A percentile compares a stretch with the other conserved stretches of the same genome.
Evolutionary conservation across 768 basidiomycete genomes (phyloP).

Genomic region (Xerocomellus dryophilus): DNA sequence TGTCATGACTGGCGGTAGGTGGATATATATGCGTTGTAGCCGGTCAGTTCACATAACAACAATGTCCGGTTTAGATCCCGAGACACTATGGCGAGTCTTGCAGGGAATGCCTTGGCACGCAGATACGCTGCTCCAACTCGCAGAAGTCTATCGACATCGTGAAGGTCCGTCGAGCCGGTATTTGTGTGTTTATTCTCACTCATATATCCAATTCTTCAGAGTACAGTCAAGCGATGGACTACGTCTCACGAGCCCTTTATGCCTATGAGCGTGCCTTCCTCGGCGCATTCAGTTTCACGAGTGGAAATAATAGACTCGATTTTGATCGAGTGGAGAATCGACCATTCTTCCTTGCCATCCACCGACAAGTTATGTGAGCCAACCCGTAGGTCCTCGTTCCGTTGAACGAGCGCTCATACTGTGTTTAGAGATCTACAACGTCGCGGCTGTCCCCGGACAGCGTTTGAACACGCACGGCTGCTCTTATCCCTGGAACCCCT

Average conservation of each 20-base stretch:
- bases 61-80: constrained; percentile 53
- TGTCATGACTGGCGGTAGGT: constrained; percentile 77
- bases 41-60: neutral
- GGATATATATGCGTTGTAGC: neutral
- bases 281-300: constrained; percentile 81
- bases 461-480: constrained; percentile 89
- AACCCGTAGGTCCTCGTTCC: neutral
- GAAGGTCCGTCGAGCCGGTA: constrained; percentile 56
- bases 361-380: constrained; percentile 75
- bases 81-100: constrained; percentile 74
- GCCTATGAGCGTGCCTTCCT: constrained; percentile 89
- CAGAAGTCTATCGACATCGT: constrained; percentile 53
- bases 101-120: constrained; percentile 84
- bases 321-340: constrained; percentile 91
- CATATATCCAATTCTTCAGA: constrained; percentile 43
- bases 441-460: constrained; percentile 85
- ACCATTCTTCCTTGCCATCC: constrained; percentile 86
- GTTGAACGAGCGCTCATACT: neutral
- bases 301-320: constrained; percentile 78
- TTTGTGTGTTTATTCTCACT: neutral
- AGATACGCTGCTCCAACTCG: constrained; percentile 61
- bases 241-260: constrained; percentile 89
- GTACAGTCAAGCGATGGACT: constrained; percentile 79
- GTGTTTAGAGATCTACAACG: constrained; percentile 70
- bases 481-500: constrained; percentile 82